Evolutionary conservation across 208 protist species (phyloP).

Genomic region (Phytomonas francai): DNA sequence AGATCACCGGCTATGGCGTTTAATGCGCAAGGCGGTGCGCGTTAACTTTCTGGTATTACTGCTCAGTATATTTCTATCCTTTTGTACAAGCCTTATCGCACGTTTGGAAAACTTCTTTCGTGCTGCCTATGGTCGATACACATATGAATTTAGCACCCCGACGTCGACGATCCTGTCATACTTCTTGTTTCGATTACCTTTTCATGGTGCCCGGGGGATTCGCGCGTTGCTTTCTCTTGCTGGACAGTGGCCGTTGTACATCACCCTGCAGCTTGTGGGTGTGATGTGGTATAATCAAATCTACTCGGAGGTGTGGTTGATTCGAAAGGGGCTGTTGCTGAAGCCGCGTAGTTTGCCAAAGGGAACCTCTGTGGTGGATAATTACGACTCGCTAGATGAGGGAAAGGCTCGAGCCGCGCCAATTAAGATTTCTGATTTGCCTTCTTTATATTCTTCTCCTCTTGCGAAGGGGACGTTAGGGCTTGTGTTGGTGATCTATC

Average conservation of each 20-base stretch:
- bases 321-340: slow-evolving; percentile 31
- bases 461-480: too few species aligned
- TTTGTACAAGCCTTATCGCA: neutral
- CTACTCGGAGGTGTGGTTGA: slow-evolving; percentile 33
- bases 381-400: too few species aligned
- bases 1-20: slow-evolving; percentile 32
- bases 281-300: slow-evolving; percentile 33
- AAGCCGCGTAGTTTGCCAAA: neutral
- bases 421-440: too few species aligned
- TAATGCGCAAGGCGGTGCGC: slow-evolving; percentile 28
- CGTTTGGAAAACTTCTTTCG: too few species aligned
- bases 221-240: slow-evolving; percentile 20
- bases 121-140: neutral
- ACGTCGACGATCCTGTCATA: neutral
- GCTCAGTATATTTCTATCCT: neutral
- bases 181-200: neutral
- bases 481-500: too few species aligned
- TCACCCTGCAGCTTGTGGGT: slow-evolving; percentile 26
- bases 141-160: neutral
- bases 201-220: slow-evolving; percentile 12
- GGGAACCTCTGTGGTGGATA: too few species aligned
- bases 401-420: too few species aligned
- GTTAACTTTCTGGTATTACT: slow-evolving; percentile 17
- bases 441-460: too few species aligned
- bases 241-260: slow-evolving; percentile 34